Conservation (phyloP, 108 stramenopile species). For the Fragilaria crotonensis region DNA sequence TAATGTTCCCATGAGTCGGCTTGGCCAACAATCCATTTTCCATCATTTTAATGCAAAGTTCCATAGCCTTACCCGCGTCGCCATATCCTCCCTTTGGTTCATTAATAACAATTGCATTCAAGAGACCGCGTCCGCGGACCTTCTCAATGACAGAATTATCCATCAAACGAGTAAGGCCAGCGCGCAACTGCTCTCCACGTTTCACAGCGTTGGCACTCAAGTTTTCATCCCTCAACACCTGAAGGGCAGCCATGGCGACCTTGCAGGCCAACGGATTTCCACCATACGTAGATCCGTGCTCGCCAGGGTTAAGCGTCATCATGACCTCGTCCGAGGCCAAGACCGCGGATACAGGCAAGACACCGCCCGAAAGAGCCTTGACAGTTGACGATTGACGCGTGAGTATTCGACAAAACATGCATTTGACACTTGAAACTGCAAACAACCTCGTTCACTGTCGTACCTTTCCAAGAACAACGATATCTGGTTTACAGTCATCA, state of each 20-base stretch:
- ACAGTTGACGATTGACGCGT: not conserved
- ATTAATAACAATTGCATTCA: slow-evolving; percentile 96
- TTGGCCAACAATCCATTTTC: slow-evolving; percentile 95
- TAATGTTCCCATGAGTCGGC: slow-evolving; percentile 98
- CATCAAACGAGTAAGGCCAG: slow-evolving; percentile 55
- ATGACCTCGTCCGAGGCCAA: slow-evolving; percentile 94
- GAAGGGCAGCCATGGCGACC: slow-evolving; percentile 93
- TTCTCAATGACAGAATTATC: slow-evolving; percentile 55
- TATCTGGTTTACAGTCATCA: slow-evolving; percentile 92
- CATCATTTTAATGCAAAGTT: slow-evolving; percentile 86
- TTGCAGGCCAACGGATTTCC: slow-evolving; percentile 99
- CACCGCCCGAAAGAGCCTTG: slow-evolving; percentile 93
- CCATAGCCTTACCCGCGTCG: slow-evolving; percentile 87
- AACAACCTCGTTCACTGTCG: no score
- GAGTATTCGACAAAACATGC: not conserved
- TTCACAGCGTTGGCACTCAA: slow-evolving; percentile 75
- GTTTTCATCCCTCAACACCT: slow-evolving; percentile 93
- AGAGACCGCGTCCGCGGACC: slow-evolving; percentile 91
- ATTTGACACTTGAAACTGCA: not conserved
- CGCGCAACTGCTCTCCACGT: slow-evolving; percentile 87
- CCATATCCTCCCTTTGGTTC: slow-evolving; percentile 82
- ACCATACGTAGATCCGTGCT: slow-evolving; percentile 99
- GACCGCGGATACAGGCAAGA: slow-evolving; percentile 95
- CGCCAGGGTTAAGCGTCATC: slow-evolving; percentile 93
- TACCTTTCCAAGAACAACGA: slow-evolving; percentile 91